Evolutionary conservation across 768 basidiomycete species (phyloP).

Genomic region (Lentinula guzmanii): DNA sequence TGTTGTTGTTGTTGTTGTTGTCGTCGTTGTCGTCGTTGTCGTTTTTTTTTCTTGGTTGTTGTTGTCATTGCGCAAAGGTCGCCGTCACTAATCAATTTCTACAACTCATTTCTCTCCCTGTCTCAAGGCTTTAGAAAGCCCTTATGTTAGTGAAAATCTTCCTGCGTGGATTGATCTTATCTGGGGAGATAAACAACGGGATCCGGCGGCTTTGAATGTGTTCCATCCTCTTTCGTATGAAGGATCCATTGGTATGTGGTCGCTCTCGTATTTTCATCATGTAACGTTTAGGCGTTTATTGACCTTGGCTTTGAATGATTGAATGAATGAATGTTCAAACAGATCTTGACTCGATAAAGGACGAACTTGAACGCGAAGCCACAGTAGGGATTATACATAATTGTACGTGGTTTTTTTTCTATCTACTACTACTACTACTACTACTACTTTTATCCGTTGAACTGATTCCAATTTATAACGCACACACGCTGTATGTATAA

Average conservation of each 20-base stretch:
- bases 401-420: constrained; percentile 38
- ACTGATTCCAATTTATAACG: too few species aligned
- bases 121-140: constrained; percentile 77
- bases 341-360: constrained; percentile 84
- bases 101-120: not conserved
- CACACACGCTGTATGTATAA: not conserved
- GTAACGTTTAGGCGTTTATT: too few species aligned
- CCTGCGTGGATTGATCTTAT: constrained; percentile 92
- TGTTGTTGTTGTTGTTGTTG: too few species aligned
- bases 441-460: too few species aligned
- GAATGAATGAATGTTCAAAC: not conserved
- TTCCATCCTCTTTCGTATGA: constrained; percentile 95
- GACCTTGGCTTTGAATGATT: too few species aligned
- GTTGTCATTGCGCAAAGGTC: too few species aligned
- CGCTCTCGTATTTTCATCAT: not conserved
- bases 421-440: too few species aligned
- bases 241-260: constrained; percentile 63
- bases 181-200: constrained; percentile 85
- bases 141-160: constrained; percentile 77
- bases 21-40: too few species aligned
- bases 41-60: too few species aligned
- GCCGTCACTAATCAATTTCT: too few species aligned
- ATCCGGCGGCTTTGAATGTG: constrained; percentile 69
- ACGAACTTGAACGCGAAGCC: constrained; percentile 85
- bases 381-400: constrained; percentile 95